Evolutionary conservation across 2,329 filamentous ascomycete genomes (phyloP).

Genomic region (Leptographium flavum): DNA sequence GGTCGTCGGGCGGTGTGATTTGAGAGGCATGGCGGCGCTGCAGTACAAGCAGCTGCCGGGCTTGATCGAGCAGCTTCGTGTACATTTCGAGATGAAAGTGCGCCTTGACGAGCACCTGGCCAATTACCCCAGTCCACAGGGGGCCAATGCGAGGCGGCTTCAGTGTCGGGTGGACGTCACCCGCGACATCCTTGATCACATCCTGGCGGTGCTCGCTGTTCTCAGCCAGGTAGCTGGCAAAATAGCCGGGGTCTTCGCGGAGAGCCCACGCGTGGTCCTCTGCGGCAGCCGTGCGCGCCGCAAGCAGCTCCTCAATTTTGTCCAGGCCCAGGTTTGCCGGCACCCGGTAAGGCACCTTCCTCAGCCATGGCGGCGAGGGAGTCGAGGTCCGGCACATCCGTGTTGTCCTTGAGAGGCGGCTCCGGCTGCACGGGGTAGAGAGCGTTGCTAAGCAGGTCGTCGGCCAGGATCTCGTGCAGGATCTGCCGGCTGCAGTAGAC

Average conservation of each 20-base stretch:
- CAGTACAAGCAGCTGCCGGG: slow-evolving; percentile 14
- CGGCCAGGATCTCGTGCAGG: slow-evolving; percentile 32
- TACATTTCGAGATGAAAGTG: slow-evolving; percentile 23
- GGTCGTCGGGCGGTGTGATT: slow-evolving; percentile 19
- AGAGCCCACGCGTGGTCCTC: slow-evolving; percentile 41
- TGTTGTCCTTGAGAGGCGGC: slow-evolving; percentile 18
- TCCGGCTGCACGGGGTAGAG: slow-evolving; percentile 22
- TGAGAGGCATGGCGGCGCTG: slow-evolving; percentile 17
- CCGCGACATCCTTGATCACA: slow-evolving; percentile 24
- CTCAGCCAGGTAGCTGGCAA: slow-evolving; percentile 27
- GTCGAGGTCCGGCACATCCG: slow-evolving; percentile 18
- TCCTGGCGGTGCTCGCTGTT: slow-evolving; percentile 31
- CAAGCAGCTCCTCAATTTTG: slow-evolving; percentile 28
- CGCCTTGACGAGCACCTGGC: slow-evolving; percentile 17
- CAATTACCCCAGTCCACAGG: slow-evolving; percentile 27
- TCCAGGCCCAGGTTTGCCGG: slow-evolving; percentile 31
- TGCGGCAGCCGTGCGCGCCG: slow-evolving; percentile 23
- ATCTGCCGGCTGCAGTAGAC: slow-evolving; percentile 30
- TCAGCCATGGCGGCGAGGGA: slow-evolving; percentile 25
- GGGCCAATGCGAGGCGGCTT: slow-evolving; percentile 6
- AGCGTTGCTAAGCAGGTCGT: slow-evolving; percentile 15
- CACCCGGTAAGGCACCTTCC: slow-evolving; percentile 37
- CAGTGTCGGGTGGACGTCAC: slow-evolving; percentile 16
- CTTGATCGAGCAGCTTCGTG: slow-evolving; percentile 21
- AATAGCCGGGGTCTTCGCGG: slow-evolving; percentile 45